A percentile compares a stretch with the other conserved stretches of the same genome.
These are phyloP conservation scores for Aspergillus luchuensis DNA, from an alignment of 2,329 filamentous ascomycete species.

Conservation along the genomic window DNA sequence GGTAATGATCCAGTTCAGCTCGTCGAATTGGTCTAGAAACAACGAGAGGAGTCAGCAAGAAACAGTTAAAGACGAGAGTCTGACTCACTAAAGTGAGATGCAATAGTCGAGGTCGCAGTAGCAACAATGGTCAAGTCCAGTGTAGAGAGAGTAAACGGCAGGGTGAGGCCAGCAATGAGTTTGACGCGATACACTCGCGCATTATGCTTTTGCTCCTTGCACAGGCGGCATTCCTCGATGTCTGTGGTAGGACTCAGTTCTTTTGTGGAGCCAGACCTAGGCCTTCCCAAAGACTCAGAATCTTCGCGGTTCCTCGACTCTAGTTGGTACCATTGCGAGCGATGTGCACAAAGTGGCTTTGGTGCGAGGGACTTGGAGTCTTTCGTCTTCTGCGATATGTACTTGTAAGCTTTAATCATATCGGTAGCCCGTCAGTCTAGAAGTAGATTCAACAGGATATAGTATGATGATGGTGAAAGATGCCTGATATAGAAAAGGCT, in stretches of 20 bases:
- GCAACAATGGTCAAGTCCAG: conserved; percentile 67
- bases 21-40: conserved; percentile 52
- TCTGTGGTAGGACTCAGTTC: background rate
- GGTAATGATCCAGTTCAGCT: conserved; percentile 70
- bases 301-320: background rate
- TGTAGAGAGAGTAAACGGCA: conserved; percentile 64
- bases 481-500: background rate
- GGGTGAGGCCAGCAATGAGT: conserved; percentile 59
- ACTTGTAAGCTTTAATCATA: conserved; percentile 5
- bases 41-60: background rate
- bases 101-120: conserved; percentile 63
- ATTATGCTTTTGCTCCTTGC: conserved; percentile 37
- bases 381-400: conserved; percentile 1
- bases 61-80: background rate
- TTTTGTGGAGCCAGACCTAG: background rate
- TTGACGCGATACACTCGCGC: conserved; percentile 58
- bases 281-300: background rate
- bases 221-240: conserved; percentile 19
- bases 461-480: background rate
- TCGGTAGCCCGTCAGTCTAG: background rate
- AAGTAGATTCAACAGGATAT: background rate
- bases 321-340: background rate
- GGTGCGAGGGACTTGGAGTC: background rate
- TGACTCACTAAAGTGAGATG: conserved; percentile 61
- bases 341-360: conserved; percentile 14